Evolutionary conservation across 116 monocot genomes (phyloP), one percentile per base, ranked within the genome.

Genomic region (Cymodocea nodosa): DNA sequence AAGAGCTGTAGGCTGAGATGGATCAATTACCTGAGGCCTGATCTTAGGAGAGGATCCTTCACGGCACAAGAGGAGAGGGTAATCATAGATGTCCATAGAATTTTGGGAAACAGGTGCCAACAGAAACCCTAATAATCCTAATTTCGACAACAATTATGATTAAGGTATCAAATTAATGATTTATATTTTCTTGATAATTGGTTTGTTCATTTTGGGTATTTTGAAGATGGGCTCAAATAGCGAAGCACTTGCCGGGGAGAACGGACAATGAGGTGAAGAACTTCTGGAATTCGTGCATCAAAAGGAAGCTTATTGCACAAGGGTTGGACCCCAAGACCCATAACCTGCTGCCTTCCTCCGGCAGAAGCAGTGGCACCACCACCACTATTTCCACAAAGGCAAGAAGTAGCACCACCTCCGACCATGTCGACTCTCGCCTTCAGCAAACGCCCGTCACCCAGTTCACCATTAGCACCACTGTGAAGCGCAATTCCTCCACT

Each of bases 241-340:
- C 92, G 11, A 93, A 93, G 69, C 88, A 93, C 63, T 76, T 93
- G 4, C 88, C 93, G 2, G 93, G 93, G 25, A 82, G 93, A 66
- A 93, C 93, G 18, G 93, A 93, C 79, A 93, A 93, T 52, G 93
- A 93, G 75, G 93, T 93, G 65, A 93, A 93, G 78, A 93, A 88
- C 77, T 88, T 93, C 18, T 93, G 88, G 93, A 93, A 93, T 77
- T 93, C 93, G 1, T 83, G 93, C 81, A 88, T 93, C 64, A 93
- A 93, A 77, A 93, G 88, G 85, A 93, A 88, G 68, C 76, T 93
- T 9, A 83, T 93, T 19, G 81, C 93, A 3, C 93, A 88, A 58
- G 93, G 93, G 4, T 55, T 93, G 34, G 93, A 93, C 68, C 93
- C 93, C n/a, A 93, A 75, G 56, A 93, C 93, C 58, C 93, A 93